Evolutionary conservation across 768 basidiomycete species (phyloP), one percentile per base, ranked within the genome.

Genomic region (Mycena vulgaris): DNA sequence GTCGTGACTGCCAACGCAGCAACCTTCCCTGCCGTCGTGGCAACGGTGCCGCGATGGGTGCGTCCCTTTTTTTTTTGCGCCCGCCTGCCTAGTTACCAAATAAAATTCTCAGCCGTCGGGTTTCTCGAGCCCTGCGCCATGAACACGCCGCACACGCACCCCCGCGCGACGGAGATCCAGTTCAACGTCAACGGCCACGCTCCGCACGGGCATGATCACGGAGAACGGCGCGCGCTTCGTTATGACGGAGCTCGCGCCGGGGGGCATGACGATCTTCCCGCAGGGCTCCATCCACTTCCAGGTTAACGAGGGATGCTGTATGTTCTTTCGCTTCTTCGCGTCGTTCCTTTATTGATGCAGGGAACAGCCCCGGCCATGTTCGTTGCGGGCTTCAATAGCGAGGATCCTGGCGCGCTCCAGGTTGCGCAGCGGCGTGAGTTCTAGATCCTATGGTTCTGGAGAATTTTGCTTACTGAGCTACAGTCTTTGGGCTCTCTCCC

Each of bases 221-320:
- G 71, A 75, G 66, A 75, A 75, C 63, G 39, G 39, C 31, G 68
- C 60, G 47, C 71, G 74, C 55, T 72, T 75, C 65, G 66, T 75
- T 63, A 5, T 71, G 66, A 71, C 64, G 63, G 63, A 68, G 37
- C 53, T 73, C 58, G 42, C 58, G n/a, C 27, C 72, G 30, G 30
- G 63, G 55, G 6, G 73, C 68, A 25, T 66, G 60, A 68, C 75
- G 25, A 39, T 72, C 61, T 66, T 70, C 63, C 53, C 76, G 37
- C 19, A 63, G 68, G 72, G 72, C 4, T 68, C 69, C 8, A 56
- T 74, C 10, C 72, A 73, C 53, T 75, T 75, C 68, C 68, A 75
- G 58, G 39, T 70, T 60, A 75, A 75, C 28, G 58, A 61, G n/a
- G 68, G 63, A 14, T 75, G 74, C 35, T 45, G 74, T 75, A 21